Conservation (phyloP, 1,284 basidiomycete genomes). For the Trametes sp. region DNA sequence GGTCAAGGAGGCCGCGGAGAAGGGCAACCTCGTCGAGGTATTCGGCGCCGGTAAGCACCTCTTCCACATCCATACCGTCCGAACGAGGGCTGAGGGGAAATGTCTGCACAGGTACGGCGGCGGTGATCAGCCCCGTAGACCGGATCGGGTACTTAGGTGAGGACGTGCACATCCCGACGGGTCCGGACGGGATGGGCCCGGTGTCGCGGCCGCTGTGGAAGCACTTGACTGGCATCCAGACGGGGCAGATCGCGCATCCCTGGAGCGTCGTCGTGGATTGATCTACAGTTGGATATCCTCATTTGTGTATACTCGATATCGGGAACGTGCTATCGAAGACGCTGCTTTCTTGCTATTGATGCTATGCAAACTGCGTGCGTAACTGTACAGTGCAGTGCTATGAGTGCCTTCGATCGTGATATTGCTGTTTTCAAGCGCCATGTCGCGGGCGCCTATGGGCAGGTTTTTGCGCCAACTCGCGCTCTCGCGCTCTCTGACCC, state of each 20-base stretch:
- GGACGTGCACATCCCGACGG: conserved; percentile 87
- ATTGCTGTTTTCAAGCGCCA: too few species aligned
- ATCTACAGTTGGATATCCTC: not conserved
- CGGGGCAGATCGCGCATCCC: conserved; percentile 82
- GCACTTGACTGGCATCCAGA: conserved; percentile 91
- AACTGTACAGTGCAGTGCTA: too few species aligned
- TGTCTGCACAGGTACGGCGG: conserved; percentile 69
- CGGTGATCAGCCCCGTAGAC: conserved; percentile 84
- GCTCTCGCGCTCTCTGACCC: too few species aligned
- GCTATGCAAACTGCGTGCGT: too few species aligned
- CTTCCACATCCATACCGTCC: not conserved
- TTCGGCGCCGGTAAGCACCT: conserved; percentile 84
- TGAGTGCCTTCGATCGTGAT: too few species aligned
- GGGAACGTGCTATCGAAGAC: not conserved
- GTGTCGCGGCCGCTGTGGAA: conserved; percentile 86
- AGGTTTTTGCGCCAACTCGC: too few species aligned
- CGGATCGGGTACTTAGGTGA: conserved; percentile 88
- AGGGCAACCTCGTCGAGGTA: conserved; percentile 85
- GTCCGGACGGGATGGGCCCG: conserved; percentile 87
- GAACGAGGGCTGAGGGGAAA: not conserved
- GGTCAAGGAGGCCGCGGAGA: conserved; percentile 74
- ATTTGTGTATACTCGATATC: not conserved
- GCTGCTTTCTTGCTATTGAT: not conserved
- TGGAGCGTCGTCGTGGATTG: conserved; percentile 74
- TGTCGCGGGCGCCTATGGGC: too few species aligned